Conservation (phyloP, 139 green algal species). For the Tetradesmus obliquus region DNA sequence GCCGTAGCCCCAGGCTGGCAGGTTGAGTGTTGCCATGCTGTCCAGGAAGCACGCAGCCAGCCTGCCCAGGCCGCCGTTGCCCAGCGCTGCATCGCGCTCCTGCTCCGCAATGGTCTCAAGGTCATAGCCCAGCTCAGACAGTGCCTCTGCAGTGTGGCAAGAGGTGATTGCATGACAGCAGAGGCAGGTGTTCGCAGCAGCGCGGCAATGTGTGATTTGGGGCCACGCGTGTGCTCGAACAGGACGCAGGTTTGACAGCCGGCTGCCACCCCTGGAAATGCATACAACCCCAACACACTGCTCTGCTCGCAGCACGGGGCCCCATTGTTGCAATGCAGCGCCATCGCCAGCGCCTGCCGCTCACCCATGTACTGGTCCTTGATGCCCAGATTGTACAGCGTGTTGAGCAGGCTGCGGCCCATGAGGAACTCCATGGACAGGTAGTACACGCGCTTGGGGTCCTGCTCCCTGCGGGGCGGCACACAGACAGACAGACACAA, state of each 20-base stretch:
- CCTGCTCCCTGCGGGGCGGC: conserved; percentile 72
- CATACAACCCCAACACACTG: too few relatives aligned
- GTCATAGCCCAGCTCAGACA: conserved; percentile 68
- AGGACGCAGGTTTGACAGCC: not conserved
- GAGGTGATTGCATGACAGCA: not conserved
- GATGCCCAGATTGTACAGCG: conserved; percentile 96
- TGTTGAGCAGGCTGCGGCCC: conserved; percentile 94
- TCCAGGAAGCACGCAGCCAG: conserved; percentile 99
- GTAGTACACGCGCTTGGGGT: conserved; percentile 98
- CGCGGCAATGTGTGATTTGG: not conserved
- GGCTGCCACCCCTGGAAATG: too few relatives aligned
- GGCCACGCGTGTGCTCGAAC: not conserved
- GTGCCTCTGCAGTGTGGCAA: conserved; percentile 58
- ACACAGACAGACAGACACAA: not conserved
- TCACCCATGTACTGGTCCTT: conserved; percentile 76
- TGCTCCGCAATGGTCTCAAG: conserved; percentile 74
- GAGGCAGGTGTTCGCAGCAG: not conserved
- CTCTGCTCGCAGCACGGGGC: not conserved
- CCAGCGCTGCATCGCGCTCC: conserved; percentile 85
- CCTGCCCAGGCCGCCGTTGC: conserved; percentile 98
- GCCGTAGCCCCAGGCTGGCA: conserved; percentile 98
- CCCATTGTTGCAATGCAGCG: not conserved
- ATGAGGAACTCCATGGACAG: conserved; percentile 99
- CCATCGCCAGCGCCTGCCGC: not conserved
- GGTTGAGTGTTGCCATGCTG: conserved; percentile 96